Evolutionary conservation across 176 grass and related monocot genomes (phyloP), one percentile per base, ranked within the genome.

Genomic region (Aegilops tauschii): DNA sequence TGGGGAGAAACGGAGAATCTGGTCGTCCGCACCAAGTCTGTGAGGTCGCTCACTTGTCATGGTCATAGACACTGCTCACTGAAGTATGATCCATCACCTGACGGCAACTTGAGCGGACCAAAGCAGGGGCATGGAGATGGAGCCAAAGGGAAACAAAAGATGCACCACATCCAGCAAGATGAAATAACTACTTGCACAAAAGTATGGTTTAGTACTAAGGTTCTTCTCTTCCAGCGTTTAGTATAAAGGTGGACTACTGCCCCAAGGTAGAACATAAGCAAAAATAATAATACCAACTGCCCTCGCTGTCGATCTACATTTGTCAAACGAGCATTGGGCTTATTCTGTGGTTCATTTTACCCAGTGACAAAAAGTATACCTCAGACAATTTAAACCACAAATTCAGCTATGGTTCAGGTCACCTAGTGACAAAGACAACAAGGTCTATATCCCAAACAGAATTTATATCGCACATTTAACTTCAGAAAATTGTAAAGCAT

Each of bases 41-140:
- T 81, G 11, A 18, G 79, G 84, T 18, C 65, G 84, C 56, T 90
- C 65, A 45, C 65, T 40, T 32, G 84, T 90, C 79, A 28, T 65
- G 12, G 5, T 87, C 89, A 79, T 1, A 10, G 40, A 5, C 32
- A 32, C 84, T 83, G 80, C 23, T 71, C 72, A 64, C 49, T 11
- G 77, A 81, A 67, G 16, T 21, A 2, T 6, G 77, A 69, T 81
- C 62, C 39, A 69, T 77, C 49, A 77, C 88, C 88, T 86, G 83
- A 90, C 37, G 71, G 78, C 62, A 69, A 61, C 61, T 37, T 28
- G 44, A 66, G 16, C 21, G 66, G 25, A 47, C 9, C 61, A 12
- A 30, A 45, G 28, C 61, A 66, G 61, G 35, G 40, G 20, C 76
- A 59, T 59, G 56, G 56, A 21, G 16, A 77, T 17, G 8, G 30